Evolutionary conservation across 2,329 filamentous ascomycete species (phyloP).

Genomic region (Epichloe sibirici): DNA sequence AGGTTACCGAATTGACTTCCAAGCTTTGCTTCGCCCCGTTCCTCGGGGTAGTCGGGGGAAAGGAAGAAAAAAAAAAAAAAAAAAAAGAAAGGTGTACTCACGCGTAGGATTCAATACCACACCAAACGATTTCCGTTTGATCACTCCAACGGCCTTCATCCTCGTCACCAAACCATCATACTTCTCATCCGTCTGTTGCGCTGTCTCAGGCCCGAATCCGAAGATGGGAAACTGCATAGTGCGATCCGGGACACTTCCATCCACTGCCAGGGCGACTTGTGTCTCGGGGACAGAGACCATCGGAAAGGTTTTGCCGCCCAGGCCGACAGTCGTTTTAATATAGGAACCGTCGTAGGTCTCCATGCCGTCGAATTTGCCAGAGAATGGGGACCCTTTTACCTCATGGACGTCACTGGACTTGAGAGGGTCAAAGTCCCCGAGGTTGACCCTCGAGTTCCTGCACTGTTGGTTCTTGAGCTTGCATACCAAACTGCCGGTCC

Average conservation of each 20-base stretch:
- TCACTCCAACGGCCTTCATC: neutral
- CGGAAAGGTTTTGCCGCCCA: neutral
- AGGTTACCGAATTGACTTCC: too few relatives aligned
- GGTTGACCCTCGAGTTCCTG: neutral
- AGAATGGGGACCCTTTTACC: neutral
- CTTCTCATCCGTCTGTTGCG: neutral
- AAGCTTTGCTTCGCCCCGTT: too few relatives aligned
- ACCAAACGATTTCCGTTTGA: neutral
- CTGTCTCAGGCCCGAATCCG: neutral
- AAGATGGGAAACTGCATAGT: neutral
- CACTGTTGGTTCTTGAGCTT: neutral
- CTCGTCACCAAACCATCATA: neutral
- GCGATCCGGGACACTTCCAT: neutral
- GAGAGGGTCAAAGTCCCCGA: neutral
- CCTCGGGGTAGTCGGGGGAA: too few relatives aligned
- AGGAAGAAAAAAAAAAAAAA: too few relatives aligned
- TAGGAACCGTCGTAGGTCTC: neutral
- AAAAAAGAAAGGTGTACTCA: neutral
- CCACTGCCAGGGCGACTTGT: neutral
- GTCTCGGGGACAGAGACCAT: neutral
- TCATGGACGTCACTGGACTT: neutral
- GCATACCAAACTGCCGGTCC: neutral
- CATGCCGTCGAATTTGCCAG: rapidly evolving
- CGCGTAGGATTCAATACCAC: neutral
- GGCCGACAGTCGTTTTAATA: neutral